Percentiles rank a stretch among this genome's conserved stretches.
Conservation (phyloP, 768 basidiomycete species). For the Tulasnella sp. region DNA sequence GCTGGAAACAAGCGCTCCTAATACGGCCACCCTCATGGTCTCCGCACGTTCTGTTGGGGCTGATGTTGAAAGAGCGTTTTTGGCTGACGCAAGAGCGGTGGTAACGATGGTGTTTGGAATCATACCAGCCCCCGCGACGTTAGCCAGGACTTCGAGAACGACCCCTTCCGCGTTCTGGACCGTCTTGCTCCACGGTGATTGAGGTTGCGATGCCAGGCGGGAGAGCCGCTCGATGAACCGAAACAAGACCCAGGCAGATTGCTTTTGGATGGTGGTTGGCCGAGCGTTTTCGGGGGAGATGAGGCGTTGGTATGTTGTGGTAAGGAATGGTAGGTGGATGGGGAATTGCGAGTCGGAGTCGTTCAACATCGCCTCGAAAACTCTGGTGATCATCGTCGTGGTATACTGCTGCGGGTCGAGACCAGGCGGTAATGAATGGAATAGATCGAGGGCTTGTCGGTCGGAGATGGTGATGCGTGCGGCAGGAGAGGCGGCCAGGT, state of each 20-base stretch:
- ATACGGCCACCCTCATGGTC: background rate
- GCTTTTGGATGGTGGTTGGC: background rate
- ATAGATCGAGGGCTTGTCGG: conserved; percentile 14
- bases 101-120: background rate
- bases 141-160: conserved; percentile 11
- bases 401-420: conserved; percentile 5
- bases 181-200: background rate
- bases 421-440: conserved; percentile 11
- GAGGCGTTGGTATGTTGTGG: conserved; percentile 20
- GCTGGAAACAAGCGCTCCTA: background rate
- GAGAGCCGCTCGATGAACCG: conserved; percentile 5
- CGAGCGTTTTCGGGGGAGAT: background rate
- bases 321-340: conserved; percentile 28
- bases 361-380: conserved; percentile 27
- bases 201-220: background rate
- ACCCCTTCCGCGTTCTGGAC: background rate
- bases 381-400: conserved; percentile 8
- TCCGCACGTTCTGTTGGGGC: background rate
- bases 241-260: background rate
- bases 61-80: background rate
- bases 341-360: conserved; percentile 20
- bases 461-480: background rate
- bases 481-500: background rate
- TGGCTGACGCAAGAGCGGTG: background rate
- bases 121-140: background rate